phyloP scores from a whole-genome alignment of 2,329 filamentous ascomycete genomes.

The Neofusicoccum cordaticola region DNA sequence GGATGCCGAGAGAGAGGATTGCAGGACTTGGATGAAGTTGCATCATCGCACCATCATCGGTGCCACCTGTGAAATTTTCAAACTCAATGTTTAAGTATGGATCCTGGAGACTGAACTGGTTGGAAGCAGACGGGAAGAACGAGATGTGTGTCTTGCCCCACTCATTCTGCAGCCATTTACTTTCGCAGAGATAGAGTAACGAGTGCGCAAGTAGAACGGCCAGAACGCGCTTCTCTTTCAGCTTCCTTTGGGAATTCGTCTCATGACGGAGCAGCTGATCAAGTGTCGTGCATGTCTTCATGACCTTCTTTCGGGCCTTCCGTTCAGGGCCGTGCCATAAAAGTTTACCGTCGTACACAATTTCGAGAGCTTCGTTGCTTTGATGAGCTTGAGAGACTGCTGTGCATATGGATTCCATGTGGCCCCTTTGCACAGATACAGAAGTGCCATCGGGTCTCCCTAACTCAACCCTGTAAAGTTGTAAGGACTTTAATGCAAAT shows the following conservation, averaged over 20 bases:
- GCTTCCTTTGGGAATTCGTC: neutral
- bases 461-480: too few relatives aligned
- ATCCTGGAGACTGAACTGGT: neutral
- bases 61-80: neutral
- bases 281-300: neutral
- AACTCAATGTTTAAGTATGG: neutral
- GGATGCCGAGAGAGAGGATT: neutral
- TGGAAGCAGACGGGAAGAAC: neutral
- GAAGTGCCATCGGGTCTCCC: too few relatives aligned
- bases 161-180: neutral
- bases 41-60: neutral
- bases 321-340: neutral
- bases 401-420: too few relatives aligned
- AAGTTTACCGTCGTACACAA: too few relatives aligned
- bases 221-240: constrained; percentile 10
- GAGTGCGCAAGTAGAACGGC: constrained; percentile 14
- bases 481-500: too few relatives aligned
- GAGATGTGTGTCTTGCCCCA: constrained; percentile 4
- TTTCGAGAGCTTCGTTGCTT: neutral
- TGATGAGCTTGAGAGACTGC: neutral
- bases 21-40: neutral
- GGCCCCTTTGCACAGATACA: too few relatives aligned
- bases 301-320: neutral
- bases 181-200: neutral
- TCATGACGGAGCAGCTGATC: neutral